Evolutionary conservation across 1,139 yeast species (phyloP).

Genomic region (Yamadazyma atlantica): DNA sequence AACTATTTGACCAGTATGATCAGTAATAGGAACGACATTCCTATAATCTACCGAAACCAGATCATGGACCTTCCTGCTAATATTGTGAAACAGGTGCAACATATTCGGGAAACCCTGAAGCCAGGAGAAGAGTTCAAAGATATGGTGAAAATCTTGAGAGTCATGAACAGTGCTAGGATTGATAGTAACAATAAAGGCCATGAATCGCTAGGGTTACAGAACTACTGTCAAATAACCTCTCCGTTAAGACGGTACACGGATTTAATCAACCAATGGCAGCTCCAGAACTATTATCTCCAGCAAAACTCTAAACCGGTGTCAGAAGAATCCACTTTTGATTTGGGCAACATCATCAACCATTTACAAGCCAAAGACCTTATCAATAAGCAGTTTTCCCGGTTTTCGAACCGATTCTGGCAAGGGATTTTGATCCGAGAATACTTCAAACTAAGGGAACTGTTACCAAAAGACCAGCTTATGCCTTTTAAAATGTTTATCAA

Average conservation of each 20-base stretch:
- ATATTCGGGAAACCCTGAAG: conserved; percentile 2
- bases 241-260: conserved; percentile 90
- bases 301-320: neutral
- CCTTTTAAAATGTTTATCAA: conserved; percentile 26
- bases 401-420: conserved; percentile 39
- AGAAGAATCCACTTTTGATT: neutral
- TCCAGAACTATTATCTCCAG: conserved; percentile 19
- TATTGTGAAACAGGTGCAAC: conserved; percentile 41
- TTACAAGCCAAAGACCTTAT: conserved; percentile 32
- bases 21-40: conserved; percentile 46
- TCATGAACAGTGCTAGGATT: conserved; percentile 32
- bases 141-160: conserved; percentile 19
- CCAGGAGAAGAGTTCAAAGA: conserved; percentile 17
- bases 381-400: conserved; percentile 24
- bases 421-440: conserved; percentile 36
- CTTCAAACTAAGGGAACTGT: conserved; percentile 14
- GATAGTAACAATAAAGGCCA: conserved; percentile 47
- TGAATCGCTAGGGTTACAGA: conserved; percentile 59
- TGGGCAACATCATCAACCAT: conserved; percentile 18
- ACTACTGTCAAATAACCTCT: conserved; percentile 80
- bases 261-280: conserved; percentile 67
- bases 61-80: conserved; percentile 26
- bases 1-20: conserved; percentile 61
- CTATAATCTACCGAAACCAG: conserved; percentile 54
- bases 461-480: conserved; percentile 16